Conservation (phyloP, 2,329 filamentous ascomycete species). For the Neofusicoccum ribis region DNA sequence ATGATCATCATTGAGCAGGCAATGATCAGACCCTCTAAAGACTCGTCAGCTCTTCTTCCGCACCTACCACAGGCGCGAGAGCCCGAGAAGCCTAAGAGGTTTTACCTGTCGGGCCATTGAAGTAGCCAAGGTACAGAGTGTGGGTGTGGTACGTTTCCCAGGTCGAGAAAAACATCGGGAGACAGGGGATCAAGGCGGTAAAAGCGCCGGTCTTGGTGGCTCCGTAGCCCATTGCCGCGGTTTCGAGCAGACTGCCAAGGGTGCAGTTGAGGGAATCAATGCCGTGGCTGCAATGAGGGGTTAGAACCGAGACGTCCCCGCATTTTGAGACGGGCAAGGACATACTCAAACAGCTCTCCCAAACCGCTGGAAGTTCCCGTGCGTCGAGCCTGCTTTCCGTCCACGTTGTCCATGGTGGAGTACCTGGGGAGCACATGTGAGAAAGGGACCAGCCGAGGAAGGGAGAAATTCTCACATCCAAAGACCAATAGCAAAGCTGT, state of each 20-base stretch:
- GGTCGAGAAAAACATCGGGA: constrained; percentile 99
- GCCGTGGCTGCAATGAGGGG: constrained; percentile 63
- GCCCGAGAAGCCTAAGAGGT: not conserved
- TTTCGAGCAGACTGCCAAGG: constrained; percentile 84
- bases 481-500: constrained; percentile 89
- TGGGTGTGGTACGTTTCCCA: constrained; percentile 99
- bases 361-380: constrained; percentile 94
- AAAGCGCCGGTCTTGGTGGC: constrained; percentile 82
- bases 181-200: constrained; percentile 84
- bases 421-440: constrained; percentile 50
- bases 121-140: constrained; percentile 90
- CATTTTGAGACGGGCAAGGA: constrained; percentile 22
- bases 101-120: constrained; percentile 84
- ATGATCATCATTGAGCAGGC: constrained; percentile 83
- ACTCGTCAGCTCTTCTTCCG: not conserved
- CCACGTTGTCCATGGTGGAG: constrained; percentile 98
- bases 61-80: not conserved
- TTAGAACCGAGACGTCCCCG: not conserved
- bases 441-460: not conserved
- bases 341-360: constrained; percentile 89
- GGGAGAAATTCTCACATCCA: constrained; percentile 68
- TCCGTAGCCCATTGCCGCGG: constrained; percentile 89
- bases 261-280: constrained; percentile 99
- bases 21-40: constrained; percentile 78
- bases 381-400: constrained; percentile 93